phyloP scores from a whole-genome alignment of 805 yeast species.

The Ogataea zsoltii region DNA sequence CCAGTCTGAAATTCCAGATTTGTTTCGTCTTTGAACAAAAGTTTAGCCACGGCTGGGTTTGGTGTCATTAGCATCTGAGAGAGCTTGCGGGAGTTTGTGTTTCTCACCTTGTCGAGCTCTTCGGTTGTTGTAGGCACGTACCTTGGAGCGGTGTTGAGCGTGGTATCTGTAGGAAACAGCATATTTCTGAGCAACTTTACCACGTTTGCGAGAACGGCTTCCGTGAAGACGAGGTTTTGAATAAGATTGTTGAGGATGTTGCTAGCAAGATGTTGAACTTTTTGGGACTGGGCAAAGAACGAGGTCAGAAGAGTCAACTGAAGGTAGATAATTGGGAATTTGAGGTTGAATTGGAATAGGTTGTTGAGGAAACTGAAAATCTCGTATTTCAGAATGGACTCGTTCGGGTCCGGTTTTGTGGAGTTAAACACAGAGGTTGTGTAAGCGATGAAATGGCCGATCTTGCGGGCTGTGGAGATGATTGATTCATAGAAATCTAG shows the following conservation, averaged over 20 bases:
- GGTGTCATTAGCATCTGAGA: conserved; percentile 4
- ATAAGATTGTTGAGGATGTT: conserved; percentile 30
- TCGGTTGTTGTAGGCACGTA: conserved; percentile 31
- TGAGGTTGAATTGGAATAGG: conserved; percentile 15
- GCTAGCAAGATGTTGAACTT: conserved; percentile 25
- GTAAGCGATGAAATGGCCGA: conserved; percentile 32
- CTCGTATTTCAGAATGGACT: conserved; percentile 17
- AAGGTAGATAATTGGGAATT: conserved; percentile 20
- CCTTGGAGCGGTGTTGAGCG: conserved; percentile 30
- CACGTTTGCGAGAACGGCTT: conserved; percentile 9
- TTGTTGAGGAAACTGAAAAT: conserved; percentile 25
- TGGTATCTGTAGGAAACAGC: conserved; percentile 32
- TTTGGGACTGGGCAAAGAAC: conserved; percentile 15
- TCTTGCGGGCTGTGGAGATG: conserved; percentile 13
- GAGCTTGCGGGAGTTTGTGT: conserved; percentile 13
- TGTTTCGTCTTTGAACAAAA: conserved; percentile 8
- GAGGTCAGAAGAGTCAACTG: conserved; percentile 10
- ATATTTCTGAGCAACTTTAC: conserved; percentile 25
- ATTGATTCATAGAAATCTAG: conserved; percentile 13
- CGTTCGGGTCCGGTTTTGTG: conserved; percentile 13
- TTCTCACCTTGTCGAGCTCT: conserved; percentile 24
- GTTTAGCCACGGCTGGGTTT: conserved; percentile 8
- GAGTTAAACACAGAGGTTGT: conserved; percentile 29
- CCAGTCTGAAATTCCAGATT: conserved; percentile 18
- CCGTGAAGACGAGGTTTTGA: conserved; percentile 25